Base-by-base conservation (phyloP, 805 yeast species). In the Pichia sporocuriosa region DNA sequence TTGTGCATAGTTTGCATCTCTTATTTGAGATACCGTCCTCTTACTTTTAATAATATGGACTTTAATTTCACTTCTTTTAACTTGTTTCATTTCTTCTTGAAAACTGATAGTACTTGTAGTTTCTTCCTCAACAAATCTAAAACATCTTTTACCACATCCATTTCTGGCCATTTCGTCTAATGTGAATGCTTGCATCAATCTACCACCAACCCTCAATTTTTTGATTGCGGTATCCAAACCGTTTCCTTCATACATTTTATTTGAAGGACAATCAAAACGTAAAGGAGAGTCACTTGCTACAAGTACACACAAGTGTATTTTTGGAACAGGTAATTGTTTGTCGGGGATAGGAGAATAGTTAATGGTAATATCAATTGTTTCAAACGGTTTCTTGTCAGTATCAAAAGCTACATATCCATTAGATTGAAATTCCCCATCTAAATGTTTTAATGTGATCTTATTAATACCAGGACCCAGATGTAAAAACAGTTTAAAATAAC, bases 121-220 rank as follows among this genome's bases (percentile, higher is more conserved):
- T 47, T 69, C 73, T 49, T 77, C 84, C 52, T 89, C 95, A 2
- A 70, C 79, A 49, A 87, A 83, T 46, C 77, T 76, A 61, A 87
- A 87, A 4, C 84, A 70, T 46, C 97, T 67, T 49, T 79, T 75
- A 10, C 96, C 94, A 55, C 85, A 75, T 0, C 93, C 89, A 35
- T 76, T 72, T 30, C 81, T 66, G 40, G 77, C 60, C 95, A 90
- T 86, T 56, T 88, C 96, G 51, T 89, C 97, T 52, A 78, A 79
- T 0, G 97, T 89, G 59, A 74, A 88, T 1, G 96, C 94, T 53
- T 86, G 90, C 95, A 86, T 85, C 61, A 89, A 61, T 51, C 95
- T 70, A 4, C 84, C 95, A 4, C 85, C 96, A 46, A 87, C 75
- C 52, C 93, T 75, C 49, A 90, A 58, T 57, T 86, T 86, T 49